Conservation (phyloP, 2,329 filamentous ascomycete genomes). For the Venturia asperata region DNA sequence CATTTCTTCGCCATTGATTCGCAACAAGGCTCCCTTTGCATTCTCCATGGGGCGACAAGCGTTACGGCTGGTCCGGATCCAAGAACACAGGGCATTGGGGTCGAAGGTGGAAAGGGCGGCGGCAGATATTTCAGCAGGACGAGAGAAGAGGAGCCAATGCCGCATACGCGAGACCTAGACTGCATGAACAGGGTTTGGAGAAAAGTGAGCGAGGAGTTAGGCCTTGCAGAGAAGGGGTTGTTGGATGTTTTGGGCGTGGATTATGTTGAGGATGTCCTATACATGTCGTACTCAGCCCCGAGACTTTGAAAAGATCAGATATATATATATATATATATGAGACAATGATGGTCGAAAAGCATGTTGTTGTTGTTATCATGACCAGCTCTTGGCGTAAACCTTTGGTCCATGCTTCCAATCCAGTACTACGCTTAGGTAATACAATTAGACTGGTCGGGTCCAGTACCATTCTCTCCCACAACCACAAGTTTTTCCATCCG, state of each 20-base stretch:
- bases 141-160: conserved; percentile 25
- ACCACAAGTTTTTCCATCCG: too few relatives aligned
- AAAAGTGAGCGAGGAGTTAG: conserved; percentile 24
- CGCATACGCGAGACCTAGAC: conserved; percentile 24
- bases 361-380: too few relatives aligned
- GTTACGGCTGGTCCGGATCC: conserved; percentile 22
- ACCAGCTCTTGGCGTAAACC: too few relatives aligned
- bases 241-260: conserved; percentile 21
- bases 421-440: too few relatives aligned
- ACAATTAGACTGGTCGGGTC: too few relatives aligned
- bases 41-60: conserved; percentile 23
- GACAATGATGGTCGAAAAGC: too few relatives aligned
- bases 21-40: conserved; percentile 26
- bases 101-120: conserved; percentile 22
- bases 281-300: too few relatives aligned
- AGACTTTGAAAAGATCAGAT: too few relatives aligned
- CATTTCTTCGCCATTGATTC: conserved; percentile 23
- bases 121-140: conserved; percentile 26
- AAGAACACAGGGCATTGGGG: conserved; percentile 20
- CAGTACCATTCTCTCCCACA: too few relatives aligned
- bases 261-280: conserved; percentile 2
- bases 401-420: too few relatives aligned
- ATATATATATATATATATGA: too few relatives aligned
- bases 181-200: conserved; percentile 24
- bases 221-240: conserved; percentile 23